Evolutionary conservation across 2,329 filamentous ascomycete genomes (phyloP), one percentile per base, ranked within the genome.

Genomic region (Cladosporium velox): DNA sequence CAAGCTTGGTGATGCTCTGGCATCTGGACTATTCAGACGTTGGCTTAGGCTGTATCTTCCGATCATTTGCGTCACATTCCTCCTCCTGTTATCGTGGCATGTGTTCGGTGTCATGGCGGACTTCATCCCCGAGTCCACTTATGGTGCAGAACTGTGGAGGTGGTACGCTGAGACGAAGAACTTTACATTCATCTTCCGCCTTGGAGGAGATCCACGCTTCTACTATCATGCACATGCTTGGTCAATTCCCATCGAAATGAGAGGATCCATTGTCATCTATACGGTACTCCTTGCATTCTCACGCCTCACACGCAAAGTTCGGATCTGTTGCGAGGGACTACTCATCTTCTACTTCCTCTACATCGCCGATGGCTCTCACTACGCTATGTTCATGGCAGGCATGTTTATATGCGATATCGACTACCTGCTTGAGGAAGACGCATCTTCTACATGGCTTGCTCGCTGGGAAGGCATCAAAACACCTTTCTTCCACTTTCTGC

Each of bases 291-390:
- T 87, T 24, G 85, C 88, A 0, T 80, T 91, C 12, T 84, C 87
- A 0, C 80, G 85, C 62, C 85, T 83, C 66, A 83, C 84, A 0
- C 79, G 77, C 28, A 84, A 64, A 85, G 83, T 65, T 84, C 83
- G 0, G 79, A 77, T 32, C 0, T 80, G 79, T 74, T 84, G 84
- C 72, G 77, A 87, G 70, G 57, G 80, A 0, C 82, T 73, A 1
- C 78, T 91, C 12, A 82, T 87, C 24, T 79, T 81, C 68, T 91
- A 91, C 77, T 90, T 90, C 72, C 79, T 91, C 73, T 90, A 89
- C 74, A 83, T 91, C 61, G 83, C 83, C 3, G 89, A 91, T 73
- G 88, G 87, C 28, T 86, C 83, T 76, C 87, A 86, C 72, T 85
- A 84, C 69, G 81, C 87, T 18, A 80, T 88, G 75, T 90, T 90